A percentile compares a stretch with the other conserved stretches of the same genome.
Conservation (phyloP, 2,329 filamentous ascomycete species). For the Graphium sp. region DNA sequence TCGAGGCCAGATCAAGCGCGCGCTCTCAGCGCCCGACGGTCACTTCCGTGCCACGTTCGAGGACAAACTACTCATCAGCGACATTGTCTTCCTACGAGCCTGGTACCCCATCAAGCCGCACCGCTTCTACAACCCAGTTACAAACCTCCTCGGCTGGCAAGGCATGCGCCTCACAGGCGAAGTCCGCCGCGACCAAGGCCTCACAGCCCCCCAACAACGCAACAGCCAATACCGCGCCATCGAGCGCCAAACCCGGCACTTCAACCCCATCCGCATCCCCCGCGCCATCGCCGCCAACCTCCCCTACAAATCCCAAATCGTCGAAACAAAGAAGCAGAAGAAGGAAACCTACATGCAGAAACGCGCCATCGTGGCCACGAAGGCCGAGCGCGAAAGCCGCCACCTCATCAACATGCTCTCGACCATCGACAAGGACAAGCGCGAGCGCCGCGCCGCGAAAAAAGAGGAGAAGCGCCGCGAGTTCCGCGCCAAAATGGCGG, state of each 20-base stretch:
- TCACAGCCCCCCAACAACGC: slow-evolving; percentile 63
- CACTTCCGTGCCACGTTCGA: slow-evolving; percentile 96
- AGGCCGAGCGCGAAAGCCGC: slow-evolving; percentile 79
- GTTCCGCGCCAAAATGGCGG: slow-evolving; percentile 70
- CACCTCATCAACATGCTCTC: slow-evolving; percentile 86
- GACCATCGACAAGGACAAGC: slow-evolving; percentile 79
- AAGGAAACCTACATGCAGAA: slow-evolving; percentile 86
- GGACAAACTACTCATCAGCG: slow-evolving; percentile 92
- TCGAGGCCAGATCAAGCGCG: slow-evolving; percentile 91
- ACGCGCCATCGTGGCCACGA: slow-evolving; percentile 71
- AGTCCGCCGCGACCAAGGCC: slow-evolving; percentile 59
- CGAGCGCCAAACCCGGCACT: slow-evolving; percentile 52
- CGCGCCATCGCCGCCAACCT: slow-evolving; percentile 66
- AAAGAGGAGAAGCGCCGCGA: slow-evolving; percentile 75
- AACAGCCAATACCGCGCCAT: slow-evolving; percentile 71
- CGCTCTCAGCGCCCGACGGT: slow-evolving; percentile 82
- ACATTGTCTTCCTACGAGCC: slow-evolving; percentile 88
- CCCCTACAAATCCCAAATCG: slow-evolving; percentile 85
- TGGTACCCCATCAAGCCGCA: slow-evolving; percentile 96
- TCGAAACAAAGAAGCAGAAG: slow-evolving; percentile 62
- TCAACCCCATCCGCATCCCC: slow-evolving; percentile 66
- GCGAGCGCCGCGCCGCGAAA: slow-evolving; percentile 64
- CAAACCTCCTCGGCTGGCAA: slow-evolving; percentile 83
- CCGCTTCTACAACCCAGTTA: slow-evolving; percentile 92
- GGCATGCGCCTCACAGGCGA: slow-evolving; percentile 90